Evolutionary conservation across 2,329 filamentous ascomycete species (phyloP), one percentile per base, ranked within the genome.

Genomic region (Davidsoniella eucalypti): DNA sequence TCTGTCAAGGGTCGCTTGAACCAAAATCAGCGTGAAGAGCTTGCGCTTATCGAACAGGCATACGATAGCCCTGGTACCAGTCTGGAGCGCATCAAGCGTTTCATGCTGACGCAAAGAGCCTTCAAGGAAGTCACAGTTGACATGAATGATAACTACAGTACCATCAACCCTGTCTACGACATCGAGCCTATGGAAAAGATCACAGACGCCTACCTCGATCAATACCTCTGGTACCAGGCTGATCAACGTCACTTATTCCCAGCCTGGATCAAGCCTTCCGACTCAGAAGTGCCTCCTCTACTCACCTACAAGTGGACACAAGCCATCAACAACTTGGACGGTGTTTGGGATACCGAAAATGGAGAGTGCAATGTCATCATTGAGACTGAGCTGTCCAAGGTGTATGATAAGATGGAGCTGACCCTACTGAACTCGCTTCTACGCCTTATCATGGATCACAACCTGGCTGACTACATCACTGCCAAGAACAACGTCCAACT

Each of bases 131-230:
- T 98, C 42, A 92, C 90, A 50, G 98, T 98, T 57, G 92, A 98
- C 62, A 98, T 98, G 92, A 98, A 98, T 64, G 92, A 98, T 68
- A 98, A 98, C 61, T 98, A 98, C 69, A 96, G 81, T 71, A 90
- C 87, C 16, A 98, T 98, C 70, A 98, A 98, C 61, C 93, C 92
- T 0, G 92, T 98, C 1, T 98, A 98, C 62, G 92, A 98, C 57
- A 92, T 98, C 54, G 93, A 98, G 66, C 92, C 92, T 0, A 95
- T 98, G 53, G 92, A 98, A 70, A 98, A 98, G 70, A 98, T 98
- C 58, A 98, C 90, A 38, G 92, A 98, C 66, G 93, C 92, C 2
- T 98, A 98, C 59, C 77, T 98, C 45, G 92, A 98, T 60, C 93
- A 98, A 61, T 98, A 98, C 60, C 73, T 98, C 8, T 98, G 93